A percentile compares a stretch with the other conserved stretches of the same genome.
Conservation (phyloP, 768 basidiomycete species). For the Boletus speciosus region DNA sequence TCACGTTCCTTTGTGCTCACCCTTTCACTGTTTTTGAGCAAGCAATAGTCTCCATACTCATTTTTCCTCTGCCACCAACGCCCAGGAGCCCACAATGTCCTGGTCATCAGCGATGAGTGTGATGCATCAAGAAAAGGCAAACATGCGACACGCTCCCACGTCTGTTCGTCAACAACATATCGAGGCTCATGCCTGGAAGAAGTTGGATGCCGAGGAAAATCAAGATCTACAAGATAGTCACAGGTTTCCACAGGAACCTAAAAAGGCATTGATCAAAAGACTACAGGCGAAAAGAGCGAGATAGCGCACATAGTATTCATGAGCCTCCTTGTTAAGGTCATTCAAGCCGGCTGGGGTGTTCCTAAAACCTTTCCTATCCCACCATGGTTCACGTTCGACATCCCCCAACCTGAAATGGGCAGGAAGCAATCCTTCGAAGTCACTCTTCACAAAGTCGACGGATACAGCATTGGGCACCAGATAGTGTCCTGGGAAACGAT, state of each 20-base stretch:
- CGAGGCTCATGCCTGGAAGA: slow-evolving; percentile 69
- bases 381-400: slow-evolving; percentile 26
- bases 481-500: slow-evolving; percentile 89
- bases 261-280: slow-evolving; percentile 3
- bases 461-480: slow-evolving; percentile 79
- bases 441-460: slow-evolving; percentile 89
- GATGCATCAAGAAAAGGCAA: slow-evolving; percentile 78
- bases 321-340: slow-evolving; percentile 81
- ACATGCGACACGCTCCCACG: slow-evolving; percentile 84
- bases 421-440: slow-evolving; percentile 86
- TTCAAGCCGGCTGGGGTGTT: slow-evolving; percentile 68
- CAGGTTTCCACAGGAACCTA: slow-evolving; percentile 73
- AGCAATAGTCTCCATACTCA: slow-evolving; percentile 86
- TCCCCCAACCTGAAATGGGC: slow-evolving; percentile 60
- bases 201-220: slow-evolving; percentile 70
- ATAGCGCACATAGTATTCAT: slow-evolving; percentile 68
- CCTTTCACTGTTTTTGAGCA: slow-evolving; percentile 61
- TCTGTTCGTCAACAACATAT: slow-evolving; percentile 58
- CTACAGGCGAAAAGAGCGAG: neutral
- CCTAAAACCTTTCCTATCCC: slow-evolving; percentile 54
- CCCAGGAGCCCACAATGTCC: slow-evolving; percentile 80
- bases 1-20: slow-evolving; percentile 26
- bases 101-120: slow-evolving; percentile 67
- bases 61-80: slow-evolving; percentile 64
- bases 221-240: slow-evolving; percentile 88